These are phyloP conservation scores for Talaromyces sp. DNA, from an alignment of 2,329 filamentous ascomycete genomes.

Conservation along the genomic window DNA sequence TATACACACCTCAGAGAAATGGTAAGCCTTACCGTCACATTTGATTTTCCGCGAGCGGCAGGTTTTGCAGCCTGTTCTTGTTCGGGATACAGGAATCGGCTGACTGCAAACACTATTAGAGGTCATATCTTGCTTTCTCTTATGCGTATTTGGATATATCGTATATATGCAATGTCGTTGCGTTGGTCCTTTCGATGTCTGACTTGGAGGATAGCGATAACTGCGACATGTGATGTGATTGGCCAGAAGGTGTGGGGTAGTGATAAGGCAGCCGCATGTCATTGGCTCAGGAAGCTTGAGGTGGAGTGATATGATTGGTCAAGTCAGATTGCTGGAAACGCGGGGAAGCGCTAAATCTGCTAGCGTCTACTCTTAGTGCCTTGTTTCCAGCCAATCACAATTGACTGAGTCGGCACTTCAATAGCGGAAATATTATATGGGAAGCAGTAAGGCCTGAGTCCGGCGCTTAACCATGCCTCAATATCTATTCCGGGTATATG, in stretches of 20 bases:
- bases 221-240: not conserved
- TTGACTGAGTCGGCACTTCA: not conserved
- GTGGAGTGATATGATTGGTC: not conserved
- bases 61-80: slow-evolving; percentile 21
- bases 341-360: not conserved
- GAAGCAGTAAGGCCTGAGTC: no score
- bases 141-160: not conserved
- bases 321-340: not conserved
- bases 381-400: not conserved
- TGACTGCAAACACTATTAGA: not conserved
- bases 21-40: slow-evolving; percentile 21
- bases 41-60: slow-evolving; percentile 21
- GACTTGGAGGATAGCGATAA: not conserved
- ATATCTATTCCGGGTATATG: no score
- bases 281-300: not conserved
- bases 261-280: not conserved
- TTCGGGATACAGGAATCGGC: slow-evolving; percentile 16
- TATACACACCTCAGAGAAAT: not conserved
- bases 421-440: no score
- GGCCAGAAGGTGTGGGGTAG: not conserved
- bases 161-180: not conserved
- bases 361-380: not conserved
- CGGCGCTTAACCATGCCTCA: no score
- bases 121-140: not conserved
- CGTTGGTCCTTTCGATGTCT: not conserved